Percentiles rank a stretch among this genome's conserved stretches.
Conservation (phyloP, 1,139 yeast genomes). For the Yamadazyma sp. region DNA sequence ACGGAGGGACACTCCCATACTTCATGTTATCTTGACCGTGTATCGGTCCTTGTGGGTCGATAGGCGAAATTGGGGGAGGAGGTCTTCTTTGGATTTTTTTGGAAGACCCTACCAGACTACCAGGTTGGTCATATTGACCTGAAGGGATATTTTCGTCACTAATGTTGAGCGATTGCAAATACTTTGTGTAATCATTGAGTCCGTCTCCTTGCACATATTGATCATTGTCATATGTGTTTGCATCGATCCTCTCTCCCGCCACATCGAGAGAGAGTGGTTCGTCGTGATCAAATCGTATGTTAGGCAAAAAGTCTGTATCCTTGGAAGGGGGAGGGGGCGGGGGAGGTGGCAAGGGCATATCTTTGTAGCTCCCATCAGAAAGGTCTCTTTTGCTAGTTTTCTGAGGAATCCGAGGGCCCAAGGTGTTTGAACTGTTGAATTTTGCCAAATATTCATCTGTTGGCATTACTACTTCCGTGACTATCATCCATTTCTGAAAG, state of each 20-base stretch:
- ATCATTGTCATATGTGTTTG: constrained; percentile 6
- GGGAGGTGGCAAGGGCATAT: constrained; percentile 36
- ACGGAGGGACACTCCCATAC: not conserved
- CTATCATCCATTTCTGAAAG: constrained; percentile 79
- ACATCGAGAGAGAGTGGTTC: constrained; percentile 12
- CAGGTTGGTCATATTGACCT: constrained; percentile 1
- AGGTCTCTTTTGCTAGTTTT: constrained; percentile 14
- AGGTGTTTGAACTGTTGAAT: constrained; percentile 16
- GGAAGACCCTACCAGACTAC: constrained; percentile 1
- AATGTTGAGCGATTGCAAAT: constrained; percentile 14
- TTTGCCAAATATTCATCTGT: constrained; percentile 39
- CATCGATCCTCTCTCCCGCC: constrained; percentile 8
- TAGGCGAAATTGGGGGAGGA: constrained; percentile 17
- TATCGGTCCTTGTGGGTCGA: not conserved
- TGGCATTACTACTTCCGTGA: constrained; percentile 64
- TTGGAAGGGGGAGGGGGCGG: constrained; percentile 32
- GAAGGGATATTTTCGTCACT: constrained; percentile 14
- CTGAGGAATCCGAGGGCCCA: constrained; percentile 14
- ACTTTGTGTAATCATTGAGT: constrained; percentile 14
- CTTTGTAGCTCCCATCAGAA: constrained; percentile 22
- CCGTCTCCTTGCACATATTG: constrained; percentile 2
- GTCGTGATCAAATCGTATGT: constrained; percentile 17
- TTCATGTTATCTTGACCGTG: not conserved
- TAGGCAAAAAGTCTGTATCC: constrained; percentile 18
- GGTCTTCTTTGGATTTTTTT: constrained; percentile 11